Percentiles rank a stretch among this genome's conserved stretches.
Evolutionary conservation across 495 filamentous ascomycete species (phyloP).

Genomic region (Tirmania nivea): DNA sequence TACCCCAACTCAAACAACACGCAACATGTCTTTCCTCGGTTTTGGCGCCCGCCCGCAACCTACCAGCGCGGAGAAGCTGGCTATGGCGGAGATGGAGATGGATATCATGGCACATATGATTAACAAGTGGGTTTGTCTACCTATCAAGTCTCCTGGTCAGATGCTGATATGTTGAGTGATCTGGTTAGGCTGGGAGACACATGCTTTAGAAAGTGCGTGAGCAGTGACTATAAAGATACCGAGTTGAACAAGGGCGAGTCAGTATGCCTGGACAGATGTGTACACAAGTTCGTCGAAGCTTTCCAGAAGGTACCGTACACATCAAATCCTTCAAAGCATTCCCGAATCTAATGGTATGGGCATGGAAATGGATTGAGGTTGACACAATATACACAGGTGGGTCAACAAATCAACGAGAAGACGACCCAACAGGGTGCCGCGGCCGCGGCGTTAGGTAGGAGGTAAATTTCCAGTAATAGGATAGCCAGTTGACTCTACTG

Average conservation of each 20-base stretch:
- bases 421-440: too few species aligned
- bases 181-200: constrained; percentile 53
- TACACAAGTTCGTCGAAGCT: constrained; percentile 94
- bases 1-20: constrained; percentile 5
- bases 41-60: constrained; percentile 69
- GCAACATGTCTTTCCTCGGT: constrained; percentile 70
- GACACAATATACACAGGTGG: too few species aligned
- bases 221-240: constrained; percentile 70
- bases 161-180: background rate
- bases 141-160: background rate
- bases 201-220: constrained; percentile 83
- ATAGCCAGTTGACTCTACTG: too few species aligned
- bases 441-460: too few species aligned
- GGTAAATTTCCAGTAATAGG: too few species aligned
- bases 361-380: too few species aligned
- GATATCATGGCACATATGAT: constrained; percentile 95
- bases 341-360: too few species aligned
- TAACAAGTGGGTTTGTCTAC: constrained; percentile 42
- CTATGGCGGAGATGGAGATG: constrained; percentile 76
- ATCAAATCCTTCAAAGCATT: too few species aligned
- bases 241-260: constrained; percentile 97
- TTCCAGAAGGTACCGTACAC: constrained; percentile 53
- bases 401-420: too few species aligned
- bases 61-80: constrained; percentile 86
- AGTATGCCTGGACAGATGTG: constrained; percentile 91